phyloP scores from a whole-genome alignment of 1,284 basidiomycete genomes.

The Puccinia polysora region DNA sequence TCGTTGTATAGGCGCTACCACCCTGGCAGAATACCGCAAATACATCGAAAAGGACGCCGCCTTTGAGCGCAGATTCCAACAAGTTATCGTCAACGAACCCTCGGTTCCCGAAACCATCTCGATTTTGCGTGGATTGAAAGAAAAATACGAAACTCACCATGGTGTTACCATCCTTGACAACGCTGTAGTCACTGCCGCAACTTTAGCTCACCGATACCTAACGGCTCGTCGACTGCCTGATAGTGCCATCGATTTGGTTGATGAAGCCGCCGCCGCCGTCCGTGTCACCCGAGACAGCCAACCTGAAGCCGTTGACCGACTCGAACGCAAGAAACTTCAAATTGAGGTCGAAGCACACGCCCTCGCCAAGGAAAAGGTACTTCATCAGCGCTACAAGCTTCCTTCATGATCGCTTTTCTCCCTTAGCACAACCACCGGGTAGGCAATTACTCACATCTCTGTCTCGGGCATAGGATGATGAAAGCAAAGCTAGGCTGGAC shows the following conservation, averaged over 20 bases:
- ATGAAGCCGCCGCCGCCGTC: slow-evolving; percentile 83
- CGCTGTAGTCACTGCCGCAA: slow-evolving; percentile 83
- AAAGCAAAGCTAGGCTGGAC: slow-evolving; percentile 80
- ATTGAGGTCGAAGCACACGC: slow-evolving; percentile 95
- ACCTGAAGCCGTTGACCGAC: slow-evolving; percentile 87
- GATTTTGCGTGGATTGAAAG: slow-evolving; percentile 83
- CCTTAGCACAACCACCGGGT: too few relatives aligned
- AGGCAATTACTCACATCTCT: neutral
- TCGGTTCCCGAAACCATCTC: slow-evolving; percentile 83
- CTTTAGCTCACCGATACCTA: slow-evolving; percentile 88
- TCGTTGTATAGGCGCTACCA: slow-evolving; percentile 86
- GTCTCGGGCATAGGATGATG: slow-evolving; percentile 67
- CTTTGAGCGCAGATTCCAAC: slow-evolving; percentile 82
- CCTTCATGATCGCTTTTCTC: too few relatives aligned
- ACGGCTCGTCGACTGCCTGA: slow-evolving; percentile 66
- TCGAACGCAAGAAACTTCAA: slow-evolving; percentile 87
- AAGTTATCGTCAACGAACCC: slow-evolving; percentile 90
- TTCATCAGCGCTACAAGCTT: too few relatives aligned
- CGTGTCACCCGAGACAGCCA: slow-evolving; percentile 90
- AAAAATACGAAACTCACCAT: slow-evolving; percentile 63
- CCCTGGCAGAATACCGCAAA: slow-evolving; percentile 85
- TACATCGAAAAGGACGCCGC: slow-evolving; percentile 86
- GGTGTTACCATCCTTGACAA: slow-evolving; percentile 72
- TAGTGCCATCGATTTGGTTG: slow-evolving; percentile 85
- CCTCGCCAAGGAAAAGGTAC: slow-evolving; percentile 60